Conservation (phyloP, 345 rosid genomes). For the Populus alba region DNA sequence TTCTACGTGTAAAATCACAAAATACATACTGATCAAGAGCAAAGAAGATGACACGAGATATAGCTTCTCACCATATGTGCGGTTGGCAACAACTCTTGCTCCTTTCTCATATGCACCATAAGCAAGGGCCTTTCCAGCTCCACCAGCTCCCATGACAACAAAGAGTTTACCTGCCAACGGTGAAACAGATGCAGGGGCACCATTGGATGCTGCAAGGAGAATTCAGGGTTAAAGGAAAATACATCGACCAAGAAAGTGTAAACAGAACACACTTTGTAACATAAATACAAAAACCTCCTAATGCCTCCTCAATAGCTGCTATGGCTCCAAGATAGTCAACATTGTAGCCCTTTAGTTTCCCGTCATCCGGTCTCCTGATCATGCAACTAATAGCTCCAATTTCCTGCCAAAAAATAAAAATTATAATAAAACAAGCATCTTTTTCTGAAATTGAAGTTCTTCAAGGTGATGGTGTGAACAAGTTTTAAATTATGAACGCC, state of each 20-base stretch:
- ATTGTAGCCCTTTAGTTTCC: slow-evolving; percentile 51
- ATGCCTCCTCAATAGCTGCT: slow-evolving; percentile 56
- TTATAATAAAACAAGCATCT: neutral
- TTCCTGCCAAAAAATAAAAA: slow-evolving; percentile 27
- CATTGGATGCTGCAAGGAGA: slow-evolving; percentile 37
- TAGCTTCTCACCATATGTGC: slow-evolving; percentile 44
- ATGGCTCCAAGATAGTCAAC: slow-evolving; percentile 61
- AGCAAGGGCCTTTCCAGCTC: slow-evolving; percentile 68
- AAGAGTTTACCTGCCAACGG: slow-evolving; percentile 62
- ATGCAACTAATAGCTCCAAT: slow-evolving; percentile 61
- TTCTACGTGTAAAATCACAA: neutral
- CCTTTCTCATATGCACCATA: slow-evolving; percentile 59
- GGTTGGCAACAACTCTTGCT: slow-evolving; percentile 59
- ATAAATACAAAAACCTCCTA: slow-evolving; percentile 40
- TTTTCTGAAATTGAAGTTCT: neutral
- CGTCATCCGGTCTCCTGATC: slow-evolving; percentile 51
- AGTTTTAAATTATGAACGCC: neutral
- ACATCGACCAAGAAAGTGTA: neutral
- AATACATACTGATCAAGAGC: neutral
- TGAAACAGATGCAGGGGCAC: slow-evolving; percentile 28
- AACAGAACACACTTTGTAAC: neutral
- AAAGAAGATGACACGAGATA: neutral
- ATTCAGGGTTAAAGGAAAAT: neutral
- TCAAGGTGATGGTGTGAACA: neutral
- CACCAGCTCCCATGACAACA: slow-evolving; percentile 68